These are phyloP conservation scores for Pythium rishiriense DNA, from an alignment of 352 stramenopile species.

Conservation along the genomic window DNA sequence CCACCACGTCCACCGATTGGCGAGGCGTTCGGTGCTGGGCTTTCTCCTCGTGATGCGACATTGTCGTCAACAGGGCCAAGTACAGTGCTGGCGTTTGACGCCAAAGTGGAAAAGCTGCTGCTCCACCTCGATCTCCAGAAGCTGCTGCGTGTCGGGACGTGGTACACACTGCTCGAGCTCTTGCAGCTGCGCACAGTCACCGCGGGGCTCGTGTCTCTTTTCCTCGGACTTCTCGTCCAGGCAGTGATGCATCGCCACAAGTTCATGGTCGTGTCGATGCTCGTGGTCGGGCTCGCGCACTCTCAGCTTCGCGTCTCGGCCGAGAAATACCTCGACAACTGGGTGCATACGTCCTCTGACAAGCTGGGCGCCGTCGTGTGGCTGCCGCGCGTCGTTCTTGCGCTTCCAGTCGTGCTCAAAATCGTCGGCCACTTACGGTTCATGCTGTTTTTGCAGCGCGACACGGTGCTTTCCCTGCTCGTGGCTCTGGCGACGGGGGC, in stretches of 20 bases:
- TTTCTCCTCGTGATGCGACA: not conserved
- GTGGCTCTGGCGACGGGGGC: slow-evolving; percentile 41
- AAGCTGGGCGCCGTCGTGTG: slow-evolving; percentile 65
- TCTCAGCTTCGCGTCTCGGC: slow-evolving; percentile 50
- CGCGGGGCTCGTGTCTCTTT: slow-evolving; percentile 44
- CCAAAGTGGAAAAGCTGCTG: slow-evolving; percentile 54
- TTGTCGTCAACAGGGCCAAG: not conserved
- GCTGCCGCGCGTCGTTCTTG: slow-evolving; percentile 46
- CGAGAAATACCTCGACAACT: slow-evolving; percentile 37
- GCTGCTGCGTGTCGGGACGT: slow-evolving; percentile 42
- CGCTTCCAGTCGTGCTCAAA: slow-evolving; percentile 68
- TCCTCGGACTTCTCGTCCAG: slow-evolving; percentile 54
- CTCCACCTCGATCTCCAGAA: slow-evolving; percentile 57
- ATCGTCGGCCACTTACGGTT: slow-evolving; percentile 74
- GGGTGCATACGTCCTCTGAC: slow-evolving; percentile 62
- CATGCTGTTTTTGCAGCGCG: slow-evolving; percentile 69
- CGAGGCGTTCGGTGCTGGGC: slow-evolving; percentile 5
- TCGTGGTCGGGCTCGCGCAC: slow-evolving; percentile 63
- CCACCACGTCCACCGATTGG: not conserved
- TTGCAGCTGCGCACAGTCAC: slow-evolving; percentile 49
- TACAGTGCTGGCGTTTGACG: slow-evolving; percentile 42
- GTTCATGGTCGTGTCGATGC: slow-evolving; percentile 72
- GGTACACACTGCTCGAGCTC: slow-evolving; percentile 62
- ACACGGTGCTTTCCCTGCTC: slow-evolving; percentile 35
- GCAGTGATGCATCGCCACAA: slow-evolving; percentile 66